Evolutionary conservation across 192 early-diverging fungal genomes (phyloP), one percentile per base, ranked within the genome.

Genomic region (Coemansia sp.): DNA sequence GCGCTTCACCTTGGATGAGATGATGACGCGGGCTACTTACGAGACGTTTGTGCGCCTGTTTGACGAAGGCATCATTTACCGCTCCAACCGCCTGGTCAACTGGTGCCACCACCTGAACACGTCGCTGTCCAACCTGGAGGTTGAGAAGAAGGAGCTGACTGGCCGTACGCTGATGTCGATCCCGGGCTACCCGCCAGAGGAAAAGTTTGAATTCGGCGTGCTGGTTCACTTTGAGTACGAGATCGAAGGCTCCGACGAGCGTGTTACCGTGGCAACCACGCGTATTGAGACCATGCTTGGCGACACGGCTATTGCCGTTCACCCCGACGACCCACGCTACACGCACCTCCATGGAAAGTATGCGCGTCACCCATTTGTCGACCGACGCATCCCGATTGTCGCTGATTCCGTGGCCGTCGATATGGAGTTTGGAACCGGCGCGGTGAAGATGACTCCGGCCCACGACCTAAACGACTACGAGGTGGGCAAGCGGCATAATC

Each of bases 241-340:
- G 44, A 81, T 99, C 22, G 94, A 95, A 65, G 79, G 79, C 58
- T 84, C 85, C 34, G 84, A 84, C 46, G 97, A 97, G 65, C 82
- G 86, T 58, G 85, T 99, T 52, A 70, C 92, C 61, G 92, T 99
- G 40, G 97, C 97, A 8, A 99, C 97, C 9, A 99, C 97, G 8
- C 94, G 97, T 89, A 82, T 96, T 50, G 97, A 99, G 79, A 99
- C 97, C 44, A 99, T 99, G 97, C 81, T 99, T 20, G 97, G 95
- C 53, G 97, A 99, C 79, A 90, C 94, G 6, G 97, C 92, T 12
- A 83, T 99, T 72, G 94, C 92, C 40, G 87, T 99, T 28, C 90
- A 99, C 60, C 94, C 97, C 21, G 62, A 85, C 19, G 97, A 99
- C 68, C 70, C 80, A 52, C 87, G 97, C 43, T 99, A 97, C 82